Conservation (phyloP, 352 stramenopile genomes). For the Phytophthora pinifolia region DNA sequence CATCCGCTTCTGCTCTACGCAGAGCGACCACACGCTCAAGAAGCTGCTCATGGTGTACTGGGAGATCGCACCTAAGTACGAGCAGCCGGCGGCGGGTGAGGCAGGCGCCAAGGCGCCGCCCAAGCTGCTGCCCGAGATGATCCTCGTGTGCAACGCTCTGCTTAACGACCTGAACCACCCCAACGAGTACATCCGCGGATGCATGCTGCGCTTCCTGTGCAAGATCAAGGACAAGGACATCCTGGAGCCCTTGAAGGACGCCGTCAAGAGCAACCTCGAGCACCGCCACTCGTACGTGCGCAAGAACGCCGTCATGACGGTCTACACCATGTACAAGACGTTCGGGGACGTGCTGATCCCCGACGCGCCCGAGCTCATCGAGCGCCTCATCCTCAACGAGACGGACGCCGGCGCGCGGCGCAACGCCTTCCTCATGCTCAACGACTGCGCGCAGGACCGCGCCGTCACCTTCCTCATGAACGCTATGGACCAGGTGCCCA, state of each 20-base stretch:
- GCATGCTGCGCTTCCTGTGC: constrained; percentile 99
- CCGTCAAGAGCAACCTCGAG: constrained; percentile 96
- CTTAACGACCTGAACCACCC: constrained; percentile 99
- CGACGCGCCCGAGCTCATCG: constrained; percentile 98
- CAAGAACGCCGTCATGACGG: constrained; percentile 98
- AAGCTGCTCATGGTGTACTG: constrained; percentile 99
- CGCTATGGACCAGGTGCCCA: constrained; percentile 94
- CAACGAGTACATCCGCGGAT: constrained; percentile 99
- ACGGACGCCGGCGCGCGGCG: constrained; percentile 93
- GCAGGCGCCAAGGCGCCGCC: constrained; percentile 47
- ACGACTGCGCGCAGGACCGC: constrained; percentile 97
- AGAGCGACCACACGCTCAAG: constrained; percentile 99
- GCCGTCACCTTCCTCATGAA: constrained; percentile 98
- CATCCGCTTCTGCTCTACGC: constrained; percentile 99
- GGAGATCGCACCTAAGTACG: constrained; percentile 98
- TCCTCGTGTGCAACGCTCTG: constrained; percentile 99
- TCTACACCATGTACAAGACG: constrained; percentile 98
- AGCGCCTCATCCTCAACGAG: constrained; percentile 93
- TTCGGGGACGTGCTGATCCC: constrained; percentile 95
- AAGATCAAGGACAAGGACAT: constrained; percentile 99
- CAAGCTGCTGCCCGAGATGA: constrained; percentile 99
- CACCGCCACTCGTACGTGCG: constrained; percentile 99
- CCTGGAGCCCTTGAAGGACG: constrained; percentile 86
- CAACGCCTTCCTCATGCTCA: constrained; percentile 99
- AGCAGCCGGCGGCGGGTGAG: constrained; percentile 55